A percentile compares a stretch with the other conserved stretches of the same genome.
Evolutionary conservation across 805 yeast genomes (phyloP).

Genomic region (Nakazawaea anatomiae): DNA sequence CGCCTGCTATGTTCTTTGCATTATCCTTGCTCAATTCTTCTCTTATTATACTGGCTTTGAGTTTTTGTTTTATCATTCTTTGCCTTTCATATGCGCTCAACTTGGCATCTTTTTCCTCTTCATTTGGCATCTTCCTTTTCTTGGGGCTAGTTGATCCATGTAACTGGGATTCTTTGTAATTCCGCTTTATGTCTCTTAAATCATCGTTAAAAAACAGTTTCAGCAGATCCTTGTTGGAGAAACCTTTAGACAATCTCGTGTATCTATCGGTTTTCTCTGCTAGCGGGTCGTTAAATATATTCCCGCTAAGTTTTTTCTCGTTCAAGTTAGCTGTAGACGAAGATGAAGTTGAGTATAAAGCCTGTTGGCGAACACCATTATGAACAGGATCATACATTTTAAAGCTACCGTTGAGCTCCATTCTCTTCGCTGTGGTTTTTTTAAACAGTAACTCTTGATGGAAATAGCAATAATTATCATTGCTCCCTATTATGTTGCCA

Average conservation of each 20-base stretch:
- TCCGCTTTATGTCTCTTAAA: conserved; percentile 38
- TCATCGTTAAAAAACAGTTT: conserved; percentile 46
- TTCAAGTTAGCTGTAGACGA: too few species aligned
- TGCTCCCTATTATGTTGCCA: conserved; percentile 50
- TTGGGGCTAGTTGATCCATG: too few species aligned
- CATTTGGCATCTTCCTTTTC: background rate
- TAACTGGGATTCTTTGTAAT: background rate
- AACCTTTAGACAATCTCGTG: conserved; percentile 21
- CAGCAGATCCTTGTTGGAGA: conserved; percentile 35
- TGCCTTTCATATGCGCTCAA: background rate
- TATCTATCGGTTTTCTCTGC: conserved; percentile 18
- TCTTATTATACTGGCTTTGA: conserved; percentile 3
- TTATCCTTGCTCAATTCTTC: background rate
- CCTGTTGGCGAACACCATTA: conserved; percentile 34
- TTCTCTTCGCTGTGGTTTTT: conserved; percentile 51
- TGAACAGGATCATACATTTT: conserved; percentile 52
- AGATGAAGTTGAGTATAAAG: conserved; percentile 26
- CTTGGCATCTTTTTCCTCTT: background rate
- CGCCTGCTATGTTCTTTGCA: background rate
- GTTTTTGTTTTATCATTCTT: conserved; percentile 1
- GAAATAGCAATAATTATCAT: conserved; percentile 57
- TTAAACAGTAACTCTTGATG: conserved; percentile 59
- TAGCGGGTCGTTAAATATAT: conserved; percentile 18
- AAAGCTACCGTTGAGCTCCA: conserved; percentile 67
- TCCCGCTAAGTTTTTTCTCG: conserved; percentile 18